Evolutionary conservation across 768 basidiomycete species (phyloP).

Genomic region (Macrolepiota albuminosa): DNA sequence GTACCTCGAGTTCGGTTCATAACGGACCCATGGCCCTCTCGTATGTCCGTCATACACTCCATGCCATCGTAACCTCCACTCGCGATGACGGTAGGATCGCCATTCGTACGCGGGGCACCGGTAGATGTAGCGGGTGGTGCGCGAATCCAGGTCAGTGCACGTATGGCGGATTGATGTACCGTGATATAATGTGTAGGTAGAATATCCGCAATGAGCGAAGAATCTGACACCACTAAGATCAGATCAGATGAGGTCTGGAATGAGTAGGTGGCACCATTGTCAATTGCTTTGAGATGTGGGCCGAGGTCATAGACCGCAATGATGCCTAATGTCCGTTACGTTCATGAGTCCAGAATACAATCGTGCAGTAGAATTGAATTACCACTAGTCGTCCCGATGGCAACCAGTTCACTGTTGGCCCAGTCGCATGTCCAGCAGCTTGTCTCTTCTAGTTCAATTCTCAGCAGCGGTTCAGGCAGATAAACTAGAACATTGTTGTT

Average conservation of each 20-base stretch:
- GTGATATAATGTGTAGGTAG: slow-evolving; percentile 70
- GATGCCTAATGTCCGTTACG: slow-evolving; percentile 51
- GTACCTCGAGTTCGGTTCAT: slow-evolving; percentile 77
- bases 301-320: slow-evolving; percentile 57
- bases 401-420: slow-evolving; percentile 81
- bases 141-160: slow-evolving; percentile 70
- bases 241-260: neutral
- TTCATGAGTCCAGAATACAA: slow-evolving; percentile 47
- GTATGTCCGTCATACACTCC: slow-evolving; percentile 70
- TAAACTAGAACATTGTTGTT: slow-evolving; percentile 38
- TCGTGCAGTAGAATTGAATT: neutral
- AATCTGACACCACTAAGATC: slow-evolving; percentile 12
- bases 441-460: slow-evolving; percentile 72
- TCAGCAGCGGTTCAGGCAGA: slow-evolving; percentile 58
- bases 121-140: slow-evolving; percentile 50
- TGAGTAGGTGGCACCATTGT: slow-evolving; percentile 24
- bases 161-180: slow-evolving; percentile 77
- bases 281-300: slow-evolving; percentile 30
- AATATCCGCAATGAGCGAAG: slow-evolving; percentile 31
- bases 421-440: slow-evolving; percentile 83
- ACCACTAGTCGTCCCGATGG: slow-evolving; percentile 86
- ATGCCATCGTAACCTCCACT: slow-evolving; percentile 82
- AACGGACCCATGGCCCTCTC: slow-evolving; percentile 60
- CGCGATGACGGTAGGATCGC: slow-evolving; percentile 68
- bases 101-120: slow-evolving; percentile 40